phyloP scores from a whole-genome alignment of 345 rosid genomes.

The Aegle marmelos region DNA sequence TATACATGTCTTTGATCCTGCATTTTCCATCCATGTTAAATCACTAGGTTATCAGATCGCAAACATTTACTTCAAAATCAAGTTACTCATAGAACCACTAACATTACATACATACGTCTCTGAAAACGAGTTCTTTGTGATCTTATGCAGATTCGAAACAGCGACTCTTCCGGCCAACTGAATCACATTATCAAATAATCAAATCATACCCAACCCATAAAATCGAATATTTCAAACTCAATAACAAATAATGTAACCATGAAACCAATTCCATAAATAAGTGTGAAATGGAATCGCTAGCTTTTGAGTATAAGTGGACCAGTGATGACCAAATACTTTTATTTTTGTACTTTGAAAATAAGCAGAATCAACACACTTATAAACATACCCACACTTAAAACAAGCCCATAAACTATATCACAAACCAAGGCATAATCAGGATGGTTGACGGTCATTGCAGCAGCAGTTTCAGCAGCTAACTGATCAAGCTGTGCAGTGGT shows the following conservation, averaged over 20 bases:
- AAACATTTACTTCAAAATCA: background rate
- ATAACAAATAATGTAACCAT: background rate
- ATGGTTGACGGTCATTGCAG: constrained; percentile 85
- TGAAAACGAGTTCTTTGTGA: constrained; percentile 79
- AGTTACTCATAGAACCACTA: background rate
- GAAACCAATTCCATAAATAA: background rate
- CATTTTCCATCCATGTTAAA: constrained; percentile 12
- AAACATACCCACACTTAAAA: background rate
- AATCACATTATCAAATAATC: background rate
- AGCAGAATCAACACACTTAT: background rate
- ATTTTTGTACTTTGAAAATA: too few relatives aligned
- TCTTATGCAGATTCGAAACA: constrained; percentile 91
- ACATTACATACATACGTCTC: constrained; percentile 67
- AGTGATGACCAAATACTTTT: background rate
- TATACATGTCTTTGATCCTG: constrained; percentile 83
- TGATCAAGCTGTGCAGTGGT: constrained; percentile 93
- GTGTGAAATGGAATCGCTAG: too few relatives aligned
- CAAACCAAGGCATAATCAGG: constrained; percentile 92
- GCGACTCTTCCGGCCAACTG: constrained; percentile 95
- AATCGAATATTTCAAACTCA: background rate
- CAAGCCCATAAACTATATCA: background rate
- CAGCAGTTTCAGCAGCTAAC: constrained; percentile 92
- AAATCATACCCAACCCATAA: background rate
- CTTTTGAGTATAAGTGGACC: background rate
- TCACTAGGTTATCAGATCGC: background rate